phyloP scores from a whole-genome alignment of 169 alveolate genomes.

The Plasmodium blacklocki region DNA sequence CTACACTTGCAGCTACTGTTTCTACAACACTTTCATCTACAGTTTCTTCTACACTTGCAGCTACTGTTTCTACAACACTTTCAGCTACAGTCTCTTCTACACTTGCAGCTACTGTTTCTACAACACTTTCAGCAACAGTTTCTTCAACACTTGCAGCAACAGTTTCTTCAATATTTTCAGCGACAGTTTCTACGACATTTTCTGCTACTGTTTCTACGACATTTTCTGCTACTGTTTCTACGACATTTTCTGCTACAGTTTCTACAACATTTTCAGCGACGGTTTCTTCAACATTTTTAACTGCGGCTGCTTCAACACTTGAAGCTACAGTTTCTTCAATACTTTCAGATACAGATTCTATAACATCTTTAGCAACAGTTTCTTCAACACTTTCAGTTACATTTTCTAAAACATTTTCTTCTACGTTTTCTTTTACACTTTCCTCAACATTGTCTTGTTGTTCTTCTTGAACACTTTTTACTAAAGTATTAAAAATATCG shows the following conservation, averaged over 20 bases:
- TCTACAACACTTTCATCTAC: slow-evolving; percentile 12
- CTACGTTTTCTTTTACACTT: not conserved
- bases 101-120: not conserved
- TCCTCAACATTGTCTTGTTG: too few species aligned
- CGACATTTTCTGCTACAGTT: not conserved
- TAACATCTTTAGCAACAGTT: not conserved
- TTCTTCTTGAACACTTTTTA: not conserved
- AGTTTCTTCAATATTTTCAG: not conserved
- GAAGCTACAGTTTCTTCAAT: not conserved
- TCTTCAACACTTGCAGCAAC: slow-evolving; percentile 7
- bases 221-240: not conserved
- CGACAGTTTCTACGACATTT: not conserved
- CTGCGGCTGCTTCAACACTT: not conserved
- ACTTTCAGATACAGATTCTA: not conserved
- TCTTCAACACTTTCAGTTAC: not conserved
- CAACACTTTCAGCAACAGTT: slow-evolving; percentile 8
- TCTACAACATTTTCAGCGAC: not conserved
- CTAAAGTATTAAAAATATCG: not conserved
- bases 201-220: slow-evolving; percentile 7
- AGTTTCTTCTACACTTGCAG: slow-evolving; percentile 4
- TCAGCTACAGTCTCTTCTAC: not conserved
- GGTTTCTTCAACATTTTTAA: not conserved
- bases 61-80: not conserved
- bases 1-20: not conserved
- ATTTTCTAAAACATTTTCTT: not conserved